Percentiles rank a stretch among this genome's conserved stretches.
Conservation (phyloP, 2,329 filamentous ascomycete genomes). For the Bipolaris victoriae region DNA sequence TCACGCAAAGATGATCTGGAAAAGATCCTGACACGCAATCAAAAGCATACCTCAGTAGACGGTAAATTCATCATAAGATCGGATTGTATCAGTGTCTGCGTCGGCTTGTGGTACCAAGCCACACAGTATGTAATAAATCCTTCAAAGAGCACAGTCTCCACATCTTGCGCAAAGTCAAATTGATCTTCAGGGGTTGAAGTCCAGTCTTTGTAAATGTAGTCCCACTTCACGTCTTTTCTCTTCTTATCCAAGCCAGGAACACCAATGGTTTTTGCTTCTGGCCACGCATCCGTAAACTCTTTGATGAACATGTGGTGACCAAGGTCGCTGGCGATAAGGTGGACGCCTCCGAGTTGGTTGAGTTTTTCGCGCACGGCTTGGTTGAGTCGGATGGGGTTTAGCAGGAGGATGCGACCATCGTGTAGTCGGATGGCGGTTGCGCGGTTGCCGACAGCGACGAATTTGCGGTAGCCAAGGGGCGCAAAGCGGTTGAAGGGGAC, state of each 20-base stretch:
- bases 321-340: slow-evolving; percentile 20
- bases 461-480: slow-evolving; percentile 22
- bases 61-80: slow-evolving; percentile 28
- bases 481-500: slow-evolving; percentile 27
- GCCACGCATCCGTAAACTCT: slow-evolving; percentile 17
- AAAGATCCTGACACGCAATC: neutral
- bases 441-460: slow-evolving; percentile 27
- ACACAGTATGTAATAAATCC: slow-evolving; percentile 25
- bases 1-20: too few relatives aligned
- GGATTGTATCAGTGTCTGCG: slow-evolving; percentile 18
- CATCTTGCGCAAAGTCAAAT: slow-evolving; percentile 18
- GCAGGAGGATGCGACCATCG: slow-evolving; percentile 14
- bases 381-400: slow-evolving; percentile 21
- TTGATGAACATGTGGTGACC: slow-evolving; percentile 21
- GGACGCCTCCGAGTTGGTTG: slow-evolving; percentile 16
- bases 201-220: slow-evolving; percentile 20
- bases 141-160: slow-evolving; percentile 25
- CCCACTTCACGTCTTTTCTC: slow-evolving; percentile 22
- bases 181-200: slow-evolving; percentile 19
- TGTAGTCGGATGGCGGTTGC: slow-evolving; percentile 21
- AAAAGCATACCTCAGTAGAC: slow-evolving; percentile 17
- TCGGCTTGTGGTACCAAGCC: slow-evolving; percentile 24
- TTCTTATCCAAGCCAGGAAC: slow-evolving; percentile 18
- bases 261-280: slow-evolving; percentile 19
- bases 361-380: slow-evolving; percentile 14